Evolutionary conservation across 768 basidiomycete genomes (phyloP).

Genomic region (Tremella fuciformis): DNA sequence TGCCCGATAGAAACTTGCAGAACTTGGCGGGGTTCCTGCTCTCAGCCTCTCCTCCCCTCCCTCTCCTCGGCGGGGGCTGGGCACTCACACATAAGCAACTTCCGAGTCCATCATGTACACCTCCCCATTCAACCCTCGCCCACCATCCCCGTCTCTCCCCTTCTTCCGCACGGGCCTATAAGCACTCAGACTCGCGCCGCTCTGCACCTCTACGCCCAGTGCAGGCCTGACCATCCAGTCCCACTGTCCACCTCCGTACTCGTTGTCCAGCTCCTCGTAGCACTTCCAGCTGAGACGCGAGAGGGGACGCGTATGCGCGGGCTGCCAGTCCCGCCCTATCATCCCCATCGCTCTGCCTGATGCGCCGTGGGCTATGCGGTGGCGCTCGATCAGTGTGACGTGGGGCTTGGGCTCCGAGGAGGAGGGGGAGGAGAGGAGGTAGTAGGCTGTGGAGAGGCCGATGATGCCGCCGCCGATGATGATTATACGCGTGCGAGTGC

Average conservation of each 20-base stretch:
- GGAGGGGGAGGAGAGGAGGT: slow-evolving; percentile 1
- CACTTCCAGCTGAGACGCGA: slow-evolving; percentile 1
- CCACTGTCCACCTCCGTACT: not conserved
- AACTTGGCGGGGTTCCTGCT: too few relatives aligned
- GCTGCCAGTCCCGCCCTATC: slow-evolving; percentile 1
- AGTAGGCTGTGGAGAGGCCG: slow-evolving; percentile 5
- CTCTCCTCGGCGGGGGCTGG: too few relatives aligned
- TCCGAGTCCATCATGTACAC: too few relatives aligned
- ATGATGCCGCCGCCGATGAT: slow-evolving; percentile 5
- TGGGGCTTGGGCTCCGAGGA: not conserved
- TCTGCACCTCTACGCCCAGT: not conserved
- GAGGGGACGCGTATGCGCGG: not conserved
- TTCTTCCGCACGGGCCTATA: not conserved
- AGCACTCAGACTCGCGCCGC: not conserved
- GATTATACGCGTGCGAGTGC: not conserved
- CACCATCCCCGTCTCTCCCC: not conserved
- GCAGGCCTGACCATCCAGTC: not conserved
- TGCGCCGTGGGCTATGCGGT: not conserved
- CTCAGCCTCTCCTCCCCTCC: too few relatives aligned
- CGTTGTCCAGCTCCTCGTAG: not conserved
- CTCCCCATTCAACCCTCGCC: not conserved
- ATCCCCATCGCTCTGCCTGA: not conserved
- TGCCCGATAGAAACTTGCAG: too few relatives aligned
- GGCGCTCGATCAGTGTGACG: not conserved
- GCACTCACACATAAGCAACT: too few relatives aligned